A percentile compares a stretch with the other conserved stretches of the same genome.
phyloP scores from a whole-genome alignment of 352 stramenopile species.

The Globisporangium spinosum region DNA sequence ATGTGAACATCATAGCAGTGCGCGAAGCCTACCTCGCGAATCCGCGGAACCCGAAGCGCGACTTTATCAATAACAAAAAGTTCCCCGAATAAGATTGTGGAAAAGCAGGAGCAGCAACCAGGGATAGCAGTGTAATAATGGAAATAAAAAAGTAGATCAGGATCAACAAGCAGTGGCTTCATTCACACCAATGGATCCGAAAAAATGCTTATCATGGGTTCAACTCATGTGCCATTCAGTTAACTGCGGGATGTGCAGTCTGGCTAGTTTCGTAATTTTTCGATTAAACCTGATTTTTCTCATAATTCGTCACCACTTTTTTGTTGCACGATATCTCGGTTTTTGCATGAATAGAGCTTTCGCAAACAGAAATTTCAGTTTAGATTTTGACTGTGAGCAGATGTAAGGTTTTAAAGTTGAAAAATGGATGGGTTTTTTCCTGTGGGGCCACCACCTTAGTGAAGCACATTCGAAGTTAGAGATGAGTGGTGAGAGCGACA shows the following conservation, averaged over 20 bases:
- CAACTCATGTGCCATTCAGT: neutral
- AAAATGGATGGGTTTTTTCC: too few relatives aligned
- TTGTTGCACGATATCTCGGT: neutral
- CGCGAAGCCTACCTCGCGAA: constrained; percentile 31
- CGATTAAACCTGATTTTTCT: neutral
- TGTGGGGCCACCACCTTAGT: too few relatives aligned
- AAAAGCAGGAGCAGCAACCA: neutral
- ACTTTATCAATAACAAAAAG: constrained; percentile 20
- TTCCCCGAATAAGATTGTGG: neutral
- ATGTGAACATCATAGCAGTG: constrained; percentile 26
- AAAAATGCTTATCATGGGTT: neutral
- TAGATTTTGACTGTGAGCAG: neutral
- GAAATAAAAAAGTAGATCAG: too few relatives aligned
- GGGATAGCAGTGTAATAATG: too few relatives aligned
- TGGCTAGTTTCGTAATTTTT: neutral
- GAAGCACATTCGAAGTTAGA: too few relatives aligned
- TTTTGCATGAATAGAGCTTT: neutral
- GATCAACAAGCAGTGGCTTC: neutral
- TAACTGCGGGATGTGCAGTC: neutral
- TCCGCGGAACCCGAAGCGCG: constrained; percentile 10
- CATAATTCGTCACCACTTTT: neutral
- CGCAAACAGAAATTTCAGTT: neutral
- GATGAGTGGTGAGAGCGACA: too few relatives aligned
- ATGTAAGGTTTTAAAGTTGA: too few relatives aligned
- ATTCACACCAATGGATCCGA: neutral